Evolutionary conservation across 345 rosid species (phyloP).

Genomic region (Hirschfeldia incana): DNA sequence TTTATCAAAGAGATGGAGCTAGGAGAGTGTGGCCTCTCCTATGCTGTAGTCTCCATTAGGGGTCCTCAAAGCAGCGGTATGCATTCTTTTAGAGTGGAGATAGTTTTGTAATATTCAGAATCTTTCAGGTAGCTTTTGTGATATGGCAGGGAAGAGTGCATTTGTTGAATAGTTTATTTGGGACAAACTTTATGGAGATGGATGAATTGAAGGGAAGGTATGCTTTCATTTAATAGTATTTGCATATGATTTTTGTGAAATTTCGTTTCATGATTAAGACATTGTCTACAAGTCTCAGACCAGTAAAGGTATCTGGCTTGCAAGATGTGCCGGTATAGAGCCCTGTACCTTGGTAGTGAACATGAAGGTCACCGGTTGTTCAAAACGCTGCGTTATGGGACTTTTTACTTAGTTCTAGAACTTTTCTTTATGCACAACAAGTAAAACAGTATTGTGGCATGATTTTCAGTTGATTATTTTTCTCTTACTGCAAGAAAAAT

Average conservation of each 20-base stretch:
- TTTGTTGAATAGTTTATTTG: slow-evolving; percentile 71
- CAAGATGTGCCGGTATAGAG: slow-evolving; percentile 78
- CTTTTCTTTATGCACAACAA: neutral
- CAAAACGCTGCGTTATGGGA: slow-evolving; percentile 23
- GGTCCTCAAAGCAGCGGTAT: slow-evolving; percentile 46
- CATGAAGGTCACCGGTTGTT: slow-evolving; percentile 77
- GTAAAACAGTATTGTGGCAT: neutral
- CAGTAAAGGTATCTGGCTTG: slow-evolving; percentile 92
- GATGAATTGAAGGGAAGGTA: slow-evolving; percentile 92
- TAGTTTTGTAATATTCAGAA: neutral
- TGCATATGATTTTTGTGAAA: neutral
- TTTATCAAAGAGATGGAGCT: slow-evolving; percentile 69
- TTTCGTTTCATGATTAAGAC: slow-evolving; percentile 9
- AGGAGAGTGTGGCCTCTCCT: slow-evolving; percentile 79
- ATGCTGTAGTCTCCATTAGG: slow-evolving; percentile 38
- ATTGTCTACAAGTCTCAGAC: slow-evolving; percentile 68
- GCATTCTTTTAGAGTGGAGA: neutral
- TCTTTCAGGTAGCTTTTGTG: neutral
- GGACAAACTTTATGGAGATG: slow-evolving; percentile 91
- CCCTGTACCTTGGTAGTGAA: slow-evolving; percentile 94
- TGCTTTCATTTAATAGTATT: slow-evolving; percentile 23
- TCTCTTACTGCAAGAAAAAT: neutral
- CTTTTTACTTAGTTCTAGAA: neutral
- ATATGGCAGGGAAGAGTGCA: slow-evolving; percentile 84
- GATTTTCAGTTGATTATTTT: slow-evolving; percentile 8